Evolutionary conservation across 768 basidiomycete species (phyloP).

Genomic region (Naganishia antarctica): DNA sequence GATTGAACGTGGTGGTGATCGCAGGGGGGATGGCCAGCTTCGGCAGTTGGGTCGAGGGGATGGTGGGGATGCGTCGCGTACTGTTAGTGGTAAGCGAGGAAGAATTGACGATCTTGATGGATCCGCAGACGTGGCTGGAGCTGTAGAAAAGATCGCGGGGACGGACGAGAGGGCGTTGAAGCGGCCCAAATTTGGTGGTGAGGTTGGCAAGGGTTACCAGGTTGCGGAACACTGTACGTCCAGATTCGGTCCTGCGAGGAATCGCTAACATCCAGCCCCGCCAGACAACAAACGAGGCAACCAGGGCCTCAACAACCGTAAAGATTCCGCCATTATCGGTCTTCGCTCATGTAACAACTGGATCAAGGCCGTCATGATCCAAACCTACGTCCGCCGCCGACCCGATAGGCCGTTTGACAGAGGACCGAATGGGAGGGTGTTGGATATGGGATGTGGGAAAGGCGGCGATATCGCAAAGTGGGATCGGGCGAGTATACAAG

Average conservation of each 20-base stretch:
- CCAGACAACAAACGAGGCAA: constrained; percentile 90
- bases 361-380: constrained; percentile 96
- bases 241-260: no score
- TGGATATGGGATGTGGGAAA: constrained; percentile 98
- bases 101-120: no score
- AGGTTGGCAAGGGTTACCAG: not conserved
- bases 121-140: no score
- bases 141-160: no score
- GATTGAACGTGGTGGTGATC: not conserved
- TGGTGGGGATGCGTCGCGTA: not conserved
- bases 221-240: constrained; percentile 25
- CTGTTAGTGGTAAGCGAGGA: not conserved
- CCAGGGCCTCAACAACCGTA: constrained; percentile 75
- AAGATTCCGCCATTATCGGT: constrained; percentile 88
- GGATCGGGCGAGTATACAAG: constrained; percentile 74
- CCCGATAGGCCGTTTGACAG: constrained; percentile 52
- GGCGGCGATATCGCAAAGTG: constrained; percentile 96
- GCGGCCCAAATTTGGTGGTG: constrained; percentile 1
- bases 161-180: not conserved
- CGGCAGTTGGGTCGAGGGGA: not conserved
- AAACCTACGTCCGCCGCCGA: constrained; percentile 74
- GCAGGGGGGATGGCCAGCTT: not conserved
- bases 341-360: constrained; percentile 98
- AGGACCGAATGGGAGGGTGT: constrained; percentile 61
- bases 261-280: not conserved